These are phyloP conservation scores for Malus hybrid DNA, from an alignment of 331 rosid species.

Conservation along the genomic window DNA sequence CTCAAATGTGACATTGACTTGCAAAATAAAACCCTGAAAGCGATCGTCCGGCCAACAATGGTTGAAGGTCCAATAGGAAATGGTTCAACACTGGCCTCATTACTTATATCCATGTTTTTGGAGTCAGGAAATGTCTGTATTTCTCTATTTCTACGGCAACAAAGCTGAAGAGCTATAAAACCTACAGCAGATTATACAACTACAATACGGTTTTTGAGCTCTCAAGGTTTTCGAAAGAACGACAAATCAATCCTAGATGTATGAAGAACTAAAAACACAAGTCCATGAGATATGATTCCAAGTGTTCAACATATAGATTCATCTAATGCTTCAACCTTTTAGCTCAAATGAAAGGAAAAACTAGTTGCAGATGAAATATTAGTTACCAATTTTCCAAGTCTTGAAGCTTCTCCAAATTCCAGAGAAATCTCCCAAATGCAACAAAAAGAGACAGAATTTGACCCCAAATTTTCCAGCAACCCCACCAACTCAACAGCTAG, in stretches of 20 bases:
- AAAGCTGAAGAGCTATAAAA: neutral
- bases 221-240: neutral
- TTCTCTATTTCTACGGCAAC: neutral
- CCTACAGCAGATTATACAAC: neutral
- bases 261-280: neutral
- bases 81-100: conserved; percentile 75
- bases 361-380: neutral
- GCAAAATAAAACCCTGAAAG: conserved; percentile 73
- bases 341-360: neutral
- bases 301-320: neutral
- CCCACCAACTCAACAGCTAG: conserved; percentile 7
- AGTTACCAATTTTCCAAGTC: conserved; percentile 3
- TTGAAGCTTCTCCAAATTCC: neutral
- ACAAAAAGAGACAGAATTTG: neutral
- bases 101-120: conserved; percentile 75
- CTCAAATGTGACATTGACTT: conserved; percentile 67
- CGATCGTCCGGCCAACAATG: conserved; percentile 71
- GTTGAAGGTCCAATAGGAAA: conserved; percentile 90
- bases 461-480: neutral
- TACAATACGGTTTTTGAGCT: neutral
- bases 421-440: neutral
- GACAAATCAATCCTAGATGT: neutral
- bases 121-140: neutral
- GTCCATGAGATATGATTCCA: neutral
- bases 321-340: neutral